Conservation (phyloP, 768 basidiomycete species). For the Suillus plorans region DNA sequence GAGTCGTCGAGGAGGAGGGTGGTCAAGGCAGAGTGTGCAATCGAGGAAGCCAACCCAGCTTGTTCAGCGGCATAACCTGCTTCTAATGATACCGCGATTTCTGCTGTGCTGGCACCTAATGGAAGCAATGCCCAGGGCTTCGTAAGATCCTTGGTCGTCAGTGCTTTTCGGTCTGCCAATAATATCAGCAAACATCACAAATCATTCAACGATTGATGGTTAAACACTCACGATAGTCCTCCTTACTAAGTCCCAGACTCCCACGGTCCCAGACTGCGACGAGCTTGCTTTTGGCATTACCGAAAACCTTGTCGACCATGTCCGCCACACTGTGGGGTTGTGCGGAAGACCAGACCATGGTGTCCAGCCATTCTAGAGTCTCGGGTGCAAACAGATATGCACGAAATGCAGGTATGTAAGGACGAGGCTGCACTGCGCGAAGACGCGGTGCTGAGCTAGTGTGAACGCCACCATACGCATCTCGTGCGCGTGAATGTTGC, state of each 20-base stretch:
- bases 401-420: conserved; percentile 62
- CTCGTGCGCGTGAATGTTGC: conserved; percentile 32
- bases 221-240: conserved; percentile 64
- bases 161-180: conserved; percentile 17
- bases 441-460: conserved; percentile 14
- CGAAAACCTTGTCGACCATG: conserved; percentile 71
- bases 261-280: conserved; percentile 79
- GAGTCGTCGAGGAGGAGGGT: conserved; percentile 57
- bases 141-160: conserved; percentile 74
- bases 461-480: conserved; percentile 1
- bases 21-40: conserved; percentile 42
- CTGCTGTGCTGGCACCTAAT: conserved; percentile 9
- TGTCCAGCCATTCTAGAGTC: conserved; percentile 70
- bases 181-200: conserved; percentile 1
- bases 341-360: conserved; percentile 89
- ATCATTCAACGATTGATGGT: background rate
- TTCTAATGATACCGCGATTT: background rate
- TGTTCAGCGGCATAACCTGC: background rate
- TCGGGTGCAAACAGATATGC: conserved; percentile 61
- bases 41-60: background rate
- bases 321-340: conserved; percentile 75
- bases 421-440: conserved; percentile 54
- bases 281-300: conserved; percentile 38
- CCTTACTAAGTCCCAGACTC: conserved; percentile 61
- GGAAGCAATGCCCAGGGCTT: conserved; percentile 61